A percentile compares a stretch with the other conserved stretches of the same genome.
Evolutionary conservation across 169 alveolate genomes (phyloP).

Genomic region (Plasmodium adleri): DNA sequence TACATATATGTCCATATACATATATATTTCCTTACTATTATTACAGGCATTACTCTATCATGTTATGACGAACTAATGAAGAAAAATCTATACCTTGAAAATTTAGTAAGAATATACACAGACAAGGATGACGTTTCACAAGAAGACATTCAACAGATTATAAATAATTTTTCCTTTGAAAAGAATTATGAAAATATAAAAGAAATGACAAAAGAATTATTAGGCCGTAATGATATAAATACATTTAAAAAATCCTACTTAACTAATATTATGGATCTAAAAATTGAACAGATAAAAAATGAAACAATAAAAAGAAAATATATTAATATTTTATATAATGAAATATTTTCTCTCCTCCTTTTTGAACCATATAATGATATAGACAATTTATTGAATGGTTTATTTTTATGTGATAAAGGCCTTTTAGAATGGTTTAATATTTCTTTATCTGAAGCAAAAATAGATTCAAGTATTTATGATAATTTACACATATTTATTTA

Average conservation of each 20-base stretch:
- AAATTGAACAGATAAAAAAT: slow-evolving; percentile 25
- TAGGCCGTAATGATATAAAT: slow-evolving; percentile 19
- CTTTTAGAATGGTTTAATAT: slow-evolving; percentile 27
- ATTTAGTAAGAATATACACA: slow-evolving; percentile 12
- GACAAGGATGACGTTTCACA: not conserved
- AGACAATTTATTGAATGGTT: slow-evolving; percentile 41
- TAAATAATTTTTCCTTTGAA: not conserved
- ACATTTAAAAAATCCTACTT: slow-evolving; percentile 1
- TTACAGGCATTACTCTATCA: slow-evolving; percentile 22
- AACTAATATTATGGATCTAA: slow-evolving; percentile 20
- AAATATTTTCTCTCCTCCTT: slow-evolving; percentile 35
- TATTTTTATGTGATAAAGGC: slow-evolving; percentile 41
- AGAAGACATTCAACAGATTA: slow-evolving; percentile 30
- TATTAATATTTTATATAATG: slow-evolving; percentile 39
- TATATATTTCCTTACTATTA: not conserved
- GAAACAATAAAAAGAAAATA: slow-evolving; percentile 25
- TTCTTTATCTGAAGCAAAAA: not conserved
- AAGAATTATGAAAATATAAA: slow-evolving; percentile 32
- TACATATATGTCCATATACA: not conserved
- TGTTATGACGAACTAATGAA: slow-evolving; percentile 39
- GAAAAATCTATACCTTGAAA: slow-evolving; percentile 26
- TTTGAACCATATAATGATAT: slow-evolving; percentile 43
- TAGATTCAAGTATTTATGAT: not conserved
- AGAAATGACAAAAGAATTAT: slow-evolving; percentile 9
- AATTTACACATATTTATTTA: slow-evolving; percentile 15